These are phyloP conservation scores for Ganoderma boninense DNA, from an alignment of 1,284 basidiomycete species.

Conservation along the genomic window DNA sequence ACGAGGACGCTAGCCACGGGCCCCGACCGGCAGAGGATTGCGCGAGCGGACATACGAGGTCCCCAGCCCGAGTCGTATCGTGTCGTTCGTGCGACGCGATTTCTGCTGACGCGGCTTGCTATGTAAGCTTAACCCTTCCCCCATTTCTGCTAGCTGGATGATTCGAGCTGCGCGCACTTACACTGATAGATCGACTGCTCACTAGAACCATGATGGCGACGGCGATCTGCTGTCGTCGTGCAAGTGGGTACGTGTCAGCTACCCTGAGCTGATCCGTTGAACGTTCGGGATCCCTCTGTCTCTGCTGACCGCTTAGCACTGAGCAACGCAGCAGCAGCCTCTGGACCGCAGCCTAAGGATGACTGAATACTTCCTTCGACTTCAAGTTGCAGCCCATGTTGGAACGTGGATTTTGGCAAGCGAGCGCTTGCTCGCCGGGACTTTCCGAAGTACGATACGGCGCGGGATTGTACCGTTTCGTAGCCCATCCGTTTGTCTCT, in stretches of 20 bases:
- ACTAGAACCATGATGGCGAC: background rate
- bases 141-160: background rate
- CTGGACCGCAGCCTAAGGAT: no score
- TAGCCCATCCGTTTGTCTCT: no score
- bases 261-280: background rate
- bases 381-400: no score
- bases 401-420: no score
- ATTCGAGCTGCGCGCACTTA: background rate
- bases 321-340: background rate
- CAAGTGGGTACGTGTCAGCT: background rate
- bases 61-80: no score
- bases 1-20: background rate
- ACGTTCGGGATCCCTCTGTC: background rate
- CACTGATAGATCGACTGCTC: no score
- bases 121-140: background rate
- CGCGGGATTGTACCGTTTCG: no score
- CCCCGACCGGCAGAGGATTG: background rate
- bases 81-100: background rate
- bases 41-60: background rate
- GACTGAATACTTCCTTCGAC: background rate
- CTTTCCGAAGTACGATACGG: no score
- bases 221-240: background rate
- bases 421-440: no score
- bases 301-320: no score
- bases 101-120: background rate